A percentile compares a stretch with the other conserved stretches of the same genome.
phyloP scores from a whole-genome alignment of 78 protist species.

The Planoprotostelium fungivorum region DNA sequence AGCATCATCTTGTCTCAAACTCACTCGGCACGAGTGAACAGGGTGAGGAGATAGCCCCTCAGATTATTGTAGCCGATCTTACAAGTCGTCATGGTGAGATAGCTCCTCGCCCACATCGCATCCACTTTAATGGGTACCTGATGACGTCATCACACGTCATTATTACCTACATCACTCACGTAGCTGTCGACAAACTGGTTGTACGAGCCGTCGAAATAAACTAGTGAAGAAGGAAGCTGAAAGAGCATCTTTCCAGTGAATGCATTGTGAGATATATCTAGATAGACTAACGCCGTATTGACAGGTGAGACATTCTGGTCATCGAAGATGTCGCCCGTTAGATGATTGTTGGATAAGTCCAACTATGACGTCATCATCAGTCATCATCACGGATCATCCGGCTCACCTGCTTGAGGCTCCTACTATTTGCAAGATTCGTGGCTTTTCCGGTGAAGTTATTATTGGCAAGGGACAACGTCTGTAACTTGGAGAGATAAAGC shows the following conservation, averaged over 20 bases:
- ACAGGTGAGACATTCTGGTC: neutral
- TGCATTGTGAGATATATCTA: neutral
- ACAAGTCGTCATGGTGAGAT: neutral
- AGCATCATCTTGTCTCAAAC: no score
- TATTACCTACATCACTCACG: no score
- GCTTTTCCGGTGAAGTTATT: no score
- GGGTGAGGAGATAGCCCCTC: neutral
- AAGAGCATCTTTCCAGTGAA: neutral
- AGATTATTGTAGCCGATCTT: neutral
- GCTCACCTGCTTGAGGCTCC: no score
- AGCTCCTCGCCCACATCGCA: no score
- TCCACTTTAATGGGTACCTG: no score
- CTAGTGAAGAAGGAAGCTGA: neutral
- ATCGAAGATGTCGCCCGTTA: neutral
- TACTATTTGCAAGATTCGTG: no score
- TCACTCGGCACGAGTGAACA: neutral
- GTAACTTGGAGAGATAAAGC: neutral
- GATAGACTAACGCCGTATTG: neutral
- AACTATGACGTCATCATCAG: neutral
- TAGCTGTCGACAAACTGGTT: neutral
- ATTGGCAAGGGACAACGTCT: neutral
- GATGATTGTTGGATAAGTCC: neutral
- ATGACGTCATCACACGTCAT: no score
- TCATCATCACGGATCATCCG: neutral
- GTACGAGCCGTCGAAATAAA: neutral